phyloP scores from a whole-genome alignment of 1,139 yeast genomes.

The Candida albicans region DNA sequence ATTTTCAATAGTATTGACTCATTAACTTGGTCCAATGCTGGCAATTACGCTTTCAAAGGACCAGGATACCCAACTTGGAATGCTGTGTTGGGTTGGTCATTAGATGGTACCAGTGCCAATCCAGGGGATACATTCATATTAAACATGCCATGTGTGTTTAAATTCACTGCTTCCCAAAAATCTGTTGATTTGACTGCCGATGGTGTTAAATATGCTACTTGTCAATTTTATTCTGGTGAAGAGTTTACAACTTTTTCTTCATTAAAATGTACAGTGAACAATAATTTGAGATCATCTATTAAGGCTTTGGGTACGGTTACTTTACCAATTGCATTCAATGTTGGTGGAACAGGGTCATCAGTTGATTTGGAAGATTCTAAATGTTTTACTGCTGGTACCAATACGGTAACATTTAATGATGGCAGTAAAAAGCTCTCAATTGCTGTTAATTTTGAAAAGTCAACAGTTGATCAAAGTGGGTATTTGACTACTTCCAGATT shows the following conservation, averaged over 20 bases:
- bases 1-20: slow-evolving; percentile 13
- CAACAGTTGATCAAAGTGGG: not conserved
- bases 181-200: slow-evolving; percentile 20
- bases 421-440: slow-evolving; percentile 23
- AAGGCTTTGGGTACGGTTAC: slow-evolving; percentile 15
- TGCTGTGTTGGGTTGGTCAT: slow-evolving; percentile 24
- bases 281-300: slow-evolving; percentile 7
- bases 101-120: slow-evolving; percentile 18
- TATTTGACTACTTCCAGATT: not conserved
- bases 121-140: slow-evolving; percentile 30
- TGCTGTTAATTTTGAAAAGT: slow-evolving; percentile 16
- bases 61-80: slow-evolving; percentile 26
- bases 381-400: slow-evolving; percentile 23
- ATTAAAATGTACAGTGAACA: slow-evolving; percentile 24
- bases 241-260: slow-evolving; percentile 21
- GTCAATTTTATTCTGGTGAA: slow-evolving; percentile 25
- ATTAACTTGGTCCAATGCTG: slow-evolving; percentile 8
- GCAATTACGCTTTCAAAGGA: slow-evolving; percentile 2
- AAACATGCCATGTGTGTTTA: slow-evolving; percentile 26
- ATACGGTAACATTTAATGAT: slow-evolving; percentile 29
- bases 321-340: slow-evolving; percentile 29
- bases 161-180: slow-evolving; percentile 18
- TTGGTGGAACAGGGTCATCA: slow-evolving; percentile 23
- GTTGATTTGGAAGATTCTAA: slow-evolving; percentile 23
- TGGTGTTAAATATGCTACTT: slow-evolving; percentile 28